Conservation (phyloP, 208 protist genomes). For the Leishmania martiniquensis region DNA sequence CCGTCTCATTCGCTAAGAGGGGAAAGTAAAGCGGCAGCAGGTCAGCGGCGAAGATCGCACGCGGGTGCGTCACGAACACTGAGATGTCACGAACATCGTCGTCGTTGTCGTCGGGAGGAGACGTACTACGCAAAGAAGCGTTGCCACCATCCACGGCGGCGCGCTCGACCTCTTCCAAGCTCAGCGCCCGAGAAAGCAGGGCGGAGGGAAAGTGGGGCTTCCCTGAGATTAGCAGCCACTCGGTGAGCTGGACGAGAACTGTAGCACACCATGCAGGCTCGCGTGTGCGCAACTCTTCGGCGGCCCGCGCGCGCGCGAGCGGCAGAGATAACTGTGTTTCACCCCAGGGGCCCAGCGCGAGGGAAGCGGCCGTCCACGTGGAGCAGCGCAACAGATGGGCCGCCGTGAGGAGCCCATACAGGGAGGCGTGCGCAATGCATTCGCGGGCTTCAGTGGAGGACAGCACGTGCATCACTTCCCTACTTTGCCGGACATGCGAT, state of each 20-base stretch:
- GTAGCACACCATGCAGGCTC: constrained; percentile 41
- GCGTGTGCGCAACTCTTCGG: constrained; percentile 18
- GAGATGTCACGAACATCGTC: background rate
- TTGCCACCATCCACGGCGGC: background rate
- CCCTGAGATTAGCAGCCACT: constrained; percentile 16
- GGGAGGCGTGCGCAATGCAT: constrained; percentile 17
- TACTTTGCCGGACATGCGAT: background rate
- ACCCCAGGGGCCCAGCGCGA: background rate
- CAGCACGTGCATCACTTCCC: background rate
- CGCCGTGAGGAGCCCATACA: constrained; percentile 33
- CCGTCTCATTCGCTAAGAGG: background rate
- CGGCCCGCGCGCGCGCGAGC: constrained; percentile 2
- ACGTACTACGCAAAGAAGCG: background rate
- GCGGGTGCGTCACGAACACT: background rate
- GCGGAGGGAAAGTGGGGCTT: background rate
- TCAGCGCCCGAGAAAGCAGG: constrained; percentile 4
- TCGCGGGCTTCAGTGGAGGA: constrained; percentile 14
- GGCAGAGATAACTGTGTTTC: background rate
- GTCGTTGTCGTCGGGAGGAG: background rate
- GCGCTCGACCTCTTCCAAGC: background rate
- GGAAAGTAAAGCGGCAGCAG: constrained; percentile 26
- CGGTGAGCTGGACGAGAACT: constrained; percentile 21
- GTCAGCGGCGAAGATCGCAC: constrained; percentile 2
- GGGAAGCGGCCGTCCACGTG: constrained; percentile 25
- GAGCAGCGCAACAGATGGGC: constrained; percentile 45